Base-by-base conservation (phyloP, 768 basidiomycete species). In the Leccinum subtestaceum region DNA sequence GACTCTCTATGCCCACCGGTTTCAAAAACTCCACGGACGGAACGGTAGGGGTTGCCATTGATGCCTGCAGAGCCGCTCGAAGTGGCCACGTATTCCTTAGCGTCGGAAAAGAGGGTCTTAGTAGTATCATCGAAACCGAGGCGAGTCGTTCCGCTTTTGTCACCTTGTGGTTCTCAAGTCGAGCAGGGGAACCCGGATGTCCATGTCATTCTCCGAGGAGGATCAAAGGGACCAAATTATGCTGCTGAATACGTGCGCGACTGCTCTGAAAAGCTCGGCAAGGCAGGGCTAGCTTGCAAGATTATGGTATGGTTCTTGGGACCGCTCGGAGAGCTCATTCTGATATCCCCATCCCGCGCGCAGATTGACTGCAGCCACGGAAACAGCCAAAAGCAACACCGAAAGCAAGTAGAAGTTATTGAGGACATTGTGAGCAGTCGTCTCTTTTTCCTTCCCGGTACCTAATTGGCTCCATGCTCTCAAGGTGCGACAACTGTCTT, bases 21-120 rank as follows among this genome's bases (percentile, higher is more conserved):
- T 98, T 99, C 85, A 99, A 99, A 77, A 99, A 99, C 68, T 92
- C 92, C 11, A 98, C 96, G 2, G 97, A 98, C 66, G 97, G 97
- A 40, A 88, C 87, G 29, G 84, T 96, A 46, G 85, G 87, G 52
- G 91, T 98, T 63, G 95, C 97, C 0, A 83, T 98, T 48, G 95
- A 99, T 74, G 96, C 96, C 2, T 98, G 95, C 75, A 85, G 95
- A 36, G 92, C 96, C 15, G 95, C 97, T 17, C 84, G 86, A 59
- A 83, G 84, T 57, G 91, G 92, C 1, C 96, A 99, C 74, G 93
- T 95, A 59, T 99, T 99, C 84, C 81, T 99, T 17, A 91, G 88
- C 65, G 97, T 99, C 32, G 97, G 95, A 31, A 98, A 98, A 77
- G 95, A 97, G 75, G 96, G 96, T 12, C 74, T 95, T 65, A 92